These are phyloP conservation scores for Chimonanthus salicifolius DNA, from an alignment of 164 flowering plant species.

Conservation along the genomic window DNA sequence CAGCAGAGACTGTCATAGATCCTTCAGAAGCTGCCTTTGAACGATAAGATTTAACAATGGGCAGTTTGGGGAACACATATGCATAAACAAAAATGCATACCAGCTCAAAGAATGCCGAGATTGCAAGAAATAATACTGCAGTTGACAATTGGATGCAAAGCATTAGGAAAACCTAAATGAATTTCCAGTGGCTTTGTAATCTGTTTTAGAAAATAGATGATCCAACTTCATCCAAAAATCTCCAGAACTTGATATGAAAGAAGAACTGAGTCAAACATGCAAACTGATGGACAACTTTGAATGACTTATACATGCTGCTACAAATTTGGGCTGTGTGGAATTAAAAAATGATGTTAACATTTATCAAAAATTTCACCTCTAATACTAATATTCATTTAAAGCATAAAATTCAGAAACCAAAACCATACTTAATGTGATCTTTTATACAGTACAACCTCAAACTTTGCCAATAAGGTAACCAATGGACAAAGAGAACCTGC, in stretches of 20 bases:
- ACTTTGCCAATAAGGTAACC: too few relatives aligned
- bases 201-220: neutral
- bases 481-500: too few relatives aligned
- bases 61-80: conserved; percentile 54
- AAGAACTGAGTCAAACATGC: neutral
- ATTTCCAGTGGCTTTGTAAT: neutral
- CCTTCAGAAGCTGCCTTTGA: conserved; percentile 79
- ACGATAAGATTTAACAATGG: conserved; percentile 65
- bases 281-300: neutral
- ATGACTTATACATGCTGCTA: too few relatives aligned
- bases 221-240: neutral
- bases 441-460: too few relatives aligned
- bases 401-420: neutral
- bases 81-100: conserved; percentile 64
- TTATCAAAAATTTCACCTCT: neutral
- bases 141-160: conserved; percentile 3
- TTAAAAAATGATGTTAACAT: too few relatives aligned
- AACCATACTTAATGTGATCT: too few relatives aligned
- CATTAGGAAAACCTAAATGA: neutral
- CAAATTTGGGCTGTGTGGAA: neutral
- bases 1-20: conserved; percentile 66
- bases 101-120: conserved; percentile 51
- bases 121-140: conserved; percentile 64
- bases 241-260: neutral
- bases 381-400: too few relatives aligned